A percentile compares a stretch with the other conserved stretches of the same genome.
Conservation (phyloP, 2,329 filamentous ascomycete genomes). For the Pseudopithomyces maydicus region DNA sequence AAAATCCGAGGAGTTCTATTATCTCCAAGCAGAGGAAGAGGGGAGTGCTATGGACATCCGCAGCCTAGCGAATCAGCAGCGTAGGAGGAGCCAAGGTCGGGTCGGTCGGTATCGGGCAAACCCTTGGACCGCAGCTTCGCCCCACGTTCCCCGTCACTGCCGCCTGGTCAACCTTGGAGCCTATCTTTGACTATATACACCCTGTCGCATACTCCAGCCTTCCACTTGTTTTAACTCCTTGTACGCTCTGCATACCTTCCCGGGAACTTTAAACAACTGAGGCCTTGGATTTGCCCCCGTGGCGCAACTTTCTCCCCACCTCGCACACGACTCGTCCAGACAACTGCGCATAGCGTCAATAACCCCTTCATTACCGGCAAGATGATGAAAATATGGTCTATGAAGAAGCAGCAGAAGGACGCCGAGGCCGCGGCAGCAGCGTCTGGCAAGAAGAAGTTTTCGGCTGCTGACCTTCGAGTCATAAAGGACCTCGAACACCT, state of each 20-base stretch:
- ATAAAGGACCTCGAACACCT: conserved; percentile 91
- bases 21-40: too few relatives aligned
- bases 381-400: conserved; percentile 99
- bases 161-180: conserved; percentile 13
- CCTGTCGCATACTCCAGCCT: not conserved
- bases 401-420: conserved; percentile 94
- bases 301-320: conserved; percentile 7
- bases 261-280: not conserved
- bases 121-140: conserved; percentile 12
- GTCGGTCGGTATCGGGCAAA: conserved; percentile 3
- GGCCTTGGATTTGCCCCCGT: not conserved
- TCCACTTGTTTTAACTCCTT: not conserved
- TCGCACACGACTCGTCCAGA: conserved; percentile 21
- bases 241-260: too few relatives aligned
- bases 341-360: conserved; percentile 7
- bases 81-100: conserved; percentile 9
- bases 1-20: not conserved
- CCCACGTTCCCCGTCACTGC: conserved; percentile 19
- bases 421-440: conserved; percentile 83
- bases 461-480: conserved; percentile 89
- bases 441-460: conserved; percentile 93
- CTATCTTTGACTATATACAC: conserved; percentile 10
- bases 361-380: conserved; percentile 50
- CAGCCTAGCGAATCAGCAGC: not conserved
- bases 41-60: not conserved